Evolutionary conservation across 2,329 filamentous ascomycete species (phyloP).

Genomic region (Cercospora sesami): DNA sequence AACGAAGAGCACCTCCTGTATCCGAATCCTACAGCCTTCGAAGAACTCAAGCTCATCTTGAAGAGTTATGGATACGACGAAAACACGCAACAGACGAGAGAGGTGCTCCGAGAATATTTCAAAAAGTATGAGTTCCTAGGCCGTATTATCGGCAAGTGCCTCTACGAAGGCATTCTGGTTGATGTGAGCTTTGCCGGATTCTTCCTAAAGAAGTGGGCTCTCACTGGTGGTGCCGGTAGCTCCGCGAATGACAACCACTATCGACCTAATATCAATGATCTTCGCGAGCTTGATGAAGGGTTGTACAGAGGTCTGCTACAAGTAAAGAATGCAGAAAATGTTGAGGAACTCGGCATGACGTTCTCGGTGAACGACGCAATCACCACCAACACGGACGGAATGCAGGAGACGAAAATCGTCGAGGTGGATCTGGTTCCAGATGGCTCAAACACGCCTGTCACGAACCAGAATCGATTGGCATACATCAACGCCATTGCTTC

Average conservation of each 20-base stretch:
- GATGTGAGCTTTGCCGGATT: slow-evolving; percentile 93
- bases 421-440: slow-evolving; percentile 74
- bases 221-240: slow-evolving; percentile 64
- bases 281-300: slow-evolving; percentile 85
- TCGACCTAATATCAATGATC: slow-evolving; percentile 89
- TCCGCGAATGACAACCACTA: slow-evolving; percentile 70
- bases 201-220: slow-evolving; percentile 92
- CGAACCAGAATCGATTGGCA: slow-evolving; percentile 87
- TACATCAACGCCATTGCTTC: slow-evolving; percentile 91
- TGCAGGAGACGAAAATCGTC: slow-evolving; percentile 52
- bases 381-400: slow-evolving; percentile 39
- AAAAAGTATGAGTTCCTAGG: slow-evolving; percentile 87
- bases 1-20: slow-evolving; percentile 86
- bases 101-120: slow-evolving; percentile 50
- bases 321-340: slow-evolving; percentile 85
- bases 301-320: slow-evolving; percentile 81
- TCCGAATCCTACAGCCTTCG: slow-evolving; percentile 69
- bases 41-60: slow-evolving; percentile 27
- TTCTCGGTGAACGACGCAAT: slow-evolving; percentile 77
- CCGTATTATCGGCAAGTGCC: slow-evolving; percentile 88
- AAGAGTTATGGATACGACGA: slow-evolving; percentile 15
- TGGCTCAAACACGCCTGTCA: slow-evolving; percentile 76
- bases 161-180: slow-evolving; percentile 94
- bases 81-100: slow-evolving; percentile 18
- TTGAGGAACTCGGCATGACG: slow-evolving; percentile 75